phyloP scores from a whole-genome alignment of 805 yeast species.

The Ogataea pini region DNA sequence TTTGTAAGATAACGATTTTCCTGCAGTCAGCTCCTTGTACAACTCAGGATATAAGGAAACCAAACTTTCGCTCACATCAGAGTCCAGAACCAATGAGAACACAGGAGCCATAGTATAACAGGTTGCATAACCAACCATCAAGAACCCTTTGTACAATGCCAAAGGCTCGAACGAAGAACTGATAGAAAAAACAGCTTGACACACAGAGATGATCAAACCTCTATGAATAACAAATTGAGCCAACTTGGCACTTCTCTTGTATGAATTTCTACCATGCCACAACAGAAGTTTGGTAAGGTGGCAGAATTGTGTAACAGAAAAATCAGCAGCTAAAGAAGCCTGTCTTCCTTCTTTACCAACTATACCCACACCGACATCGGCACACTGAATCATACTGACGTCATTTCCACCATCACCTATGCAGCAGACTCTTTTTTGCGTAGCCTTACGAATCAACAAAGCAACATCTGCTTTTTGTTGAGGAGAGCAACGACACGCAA shows the following conservation, averaged over 20 bases:
- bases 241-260: slow-evolving; percentile 91
- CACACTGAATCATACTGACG: slow-evolving; percentile 98
- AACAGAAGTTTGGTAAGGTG: slow-evolving; percentile 80
- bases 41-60: slow-evolving; percentile 92
- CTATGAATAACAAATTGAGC: slow-evolving; percentile 97
- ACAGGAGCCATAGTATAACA: slow-evolving; percentile 98
- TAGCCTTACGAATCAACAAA: slow-evolving; percentile 66
- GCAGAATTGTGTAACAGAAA: slow-evolving; percentile 89
- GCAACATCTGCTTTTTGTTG: slow-evolving; percentile 99
- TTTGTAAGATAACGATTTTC: slow-evolving; percentile 79
- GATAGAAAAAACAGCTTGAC: slow-evolving; percentile 91
- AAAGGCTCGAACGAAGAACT: slow-evolving; percentile 88
- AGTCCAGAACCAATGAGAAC: slow-evolving; percentile 85
- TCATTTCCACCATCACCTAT: slow-evolving; percentile 99
- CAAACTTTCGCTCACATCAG: slow-evolving; percentile 85
- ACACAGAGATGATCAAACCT: slow-evolving; percentile 89
- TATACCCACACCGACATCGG: slow-evolving; percentile 98
- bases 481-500: slow-evolving; percentile 98
- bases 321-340: slow-evolving; percentile 96
- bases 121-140: slow-evolving; percentile 98
- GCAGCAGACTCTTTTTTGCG: slow-evolving; percentile 91
- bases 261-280: slow-evolving; percentile 98
- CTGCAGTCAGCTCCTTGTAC: slow-evolving; percentile 87
- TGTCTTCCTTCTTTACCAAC: slow-evolving; percentile 99
- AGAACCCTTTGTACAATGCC: slow-evolving; percentile 93